Evolutionary conservation across 73 alveolate species (phyloP).

Genomic region (Strombidium stylifer): DNA sequence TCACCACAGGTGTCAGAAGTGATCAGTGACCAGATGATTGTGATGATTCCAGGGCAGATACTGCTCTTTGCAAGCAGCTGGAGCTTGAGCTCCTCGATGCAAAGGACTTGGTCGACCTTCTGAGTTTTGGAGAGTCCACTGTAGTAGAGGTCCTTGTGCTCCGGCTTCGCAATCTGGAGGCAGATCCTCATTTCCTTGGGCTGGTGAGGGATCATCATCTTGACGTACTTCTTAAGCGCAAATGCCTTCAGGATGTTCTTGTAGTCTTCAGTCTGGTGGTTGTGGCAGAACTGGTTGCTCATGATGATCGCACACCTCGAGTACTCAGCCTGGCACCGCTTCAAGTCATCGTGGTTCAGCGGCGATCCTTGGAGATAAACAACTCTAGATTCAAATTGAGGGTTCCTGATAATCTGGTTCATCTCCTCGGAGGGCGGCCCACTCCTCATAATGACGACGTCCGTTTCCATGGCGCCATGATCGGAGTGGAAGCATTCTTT

Average conservation of each 20-base stretch:
- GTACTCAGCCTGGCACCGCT: conserved; percentile 81
- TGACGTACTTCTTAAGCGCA: conserved; percentile 83
- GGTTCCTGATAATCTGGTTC: conserved; percentile 58
- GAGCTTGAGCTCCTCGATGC: conserved; percentile 92
- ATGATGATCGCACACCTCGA: conserved; percentile 89
- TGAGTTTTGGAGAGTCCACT: conserved; percentile 55
- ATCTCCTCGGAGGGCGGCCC: conserved; percentile 82
- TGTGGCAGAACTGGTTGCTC: conserved; percentile 82
- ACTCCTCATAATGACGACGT: conserved; percentile 83
- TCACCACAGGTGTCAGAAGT: conserved; percentile 72
- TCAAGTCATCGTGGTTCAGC: conserved; percentile 70
- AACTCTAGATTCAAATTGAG: conserved; percentile 64
- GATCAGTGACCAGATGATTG: conserved; percentile 86
- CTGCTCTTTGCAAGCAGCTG: conserved; percentile 93
- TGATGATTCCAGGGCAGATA: conserved; percentile 95
- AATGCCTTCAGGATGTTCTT: conserved; percentile 89
- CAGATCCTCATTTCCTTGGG: conserved; percentile 71
- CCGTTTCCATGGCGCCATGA: conserved; percentile 84
- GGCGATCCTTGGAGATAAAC: conserved; percentile 92
- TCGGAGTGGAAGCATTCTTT: conserved; percentile 90
- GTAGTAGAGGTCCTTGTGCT: conserved; percentile 88
- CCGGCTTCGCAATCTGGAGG: conserved; percentile 85
- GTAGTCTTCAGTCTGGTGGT: conserved; percentile 86
- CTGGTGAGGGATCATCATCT: conserved; percentile 39
- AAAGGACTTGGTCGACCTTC: conserved; percentile 75